Percentiles rank a stretch among this genome's conserved stretches.
Conservation (phyloP, 495 filamentous ascomycete species). For the Aspergillus cristatus region DNA sequence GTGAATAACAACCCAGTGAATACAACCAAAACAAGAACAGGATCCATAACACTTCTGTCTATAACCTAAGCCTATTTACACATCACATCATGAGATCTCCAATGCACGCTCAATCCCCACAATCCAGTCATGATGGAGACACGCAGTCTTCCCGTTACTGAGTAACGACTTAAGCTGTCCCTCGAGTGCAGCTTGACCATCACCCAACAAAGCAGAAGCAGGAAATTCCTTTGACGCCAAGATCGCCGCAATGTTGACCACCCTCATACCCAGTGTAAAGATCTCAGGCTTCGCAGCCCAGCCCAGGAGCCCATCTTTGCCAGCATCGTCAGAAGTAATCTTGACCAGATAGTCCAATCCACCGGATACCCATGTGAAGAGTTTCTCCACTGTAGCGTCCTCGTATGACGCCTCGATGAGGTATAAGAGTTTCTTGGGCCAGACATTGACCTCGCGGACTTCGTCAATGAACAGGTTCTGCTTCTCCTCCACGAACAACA, state of each 20-base stretch:
- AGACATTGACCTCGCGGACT: slow-evolving; percentile 56
- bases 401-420: slow-evolving; percentile 18
- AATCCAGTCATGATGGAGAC: slow-evolving; percentile 29
- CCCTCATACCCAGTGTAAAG: slow-evolving; percentile 55
- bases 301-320: slow-evolving; percentile 55
- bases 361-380: slow-evolving; percentile 46
- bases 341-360: slow-evolving; percentile 43
- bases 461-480: slow-evolving; percentile 85
- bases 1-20: too few species aligned
- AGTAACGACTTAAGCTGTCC: slow-evolving; percentile 15
- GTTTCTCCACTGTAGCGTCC: slow-evolving; percentile 13
- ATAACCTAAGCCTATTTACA: background rate
- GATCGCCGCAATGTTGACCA: slow-evolving; percentile 35
- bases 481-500: slow-evolving; percentile 79
- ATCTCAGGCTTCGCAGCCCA: slow-evolving; percentile 65
- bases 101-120: slow-evolving; percentile 20
- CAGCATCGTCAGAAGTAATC: slow-evolving; percentile 14
- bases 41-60: slow-evolving; percentile 6
- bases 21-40: background rate
- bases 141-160: slow-evolving; percentile 13
- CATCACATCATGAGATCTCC: slow-evolving; percentile 4
- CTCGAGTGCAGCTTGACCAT: slow-evolving; percentile 10
- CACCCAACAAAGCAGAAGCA: slow-evolving; percentile 19
- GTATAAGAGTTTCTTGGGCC: slow-evolving; percentile 42
- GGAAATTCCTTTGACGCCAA: slow-evolving; percentile 32